Base-by-base conservation (phyloP, 768 basidiomycete species). In the Russula emetica region DNA sequence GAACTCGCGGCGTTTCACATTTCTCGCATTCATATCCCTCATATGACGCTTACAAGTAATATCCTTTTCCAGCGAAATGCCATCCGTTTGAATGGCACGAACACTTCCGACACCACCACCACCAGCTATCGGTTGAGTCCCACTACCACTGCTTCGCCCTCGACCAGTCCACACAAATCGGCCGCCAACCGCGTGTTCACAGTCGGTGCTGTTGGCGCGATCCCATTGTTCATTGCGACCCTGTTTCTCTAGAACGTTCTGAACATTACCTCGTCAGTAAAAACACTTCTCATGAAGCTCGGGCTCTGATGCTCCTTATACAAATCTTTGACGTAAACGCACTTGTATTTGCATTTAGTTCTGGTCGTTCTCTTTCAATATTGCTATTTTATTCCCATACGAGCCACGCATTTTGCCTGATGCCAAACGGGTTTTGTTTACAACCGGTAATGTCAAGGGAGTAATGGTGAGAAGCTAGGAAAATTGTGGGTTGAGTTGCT, bases 11-110 rank as follows among this genome's bases (percentile, higher is more conserved):
- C 38, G 5, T 66, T 59, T 55, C 16, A 20, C 34, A 18, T 38
- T 60, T 68, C 40, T 59, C 50, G 14, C 51, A 16, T 20, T 55
- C 40, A 38, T 49, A 30, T 18, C 38, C 38, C 62, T n/a, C 56
- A 52, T 30, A 22, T 54, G 47, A 60, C 18, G 28, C 55, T 60
- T 20, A 63, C 38, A 5, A 38, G 16, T 58, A 11, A n/a, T 55
- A 6, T 6, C 52, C 44, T 52, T 54, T 44, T 66, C n/a, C 58
- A 85, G 84, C 78, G 83, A 55, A 85, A 85, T 66, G 83, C 84
- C 18, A 69, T 77, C 47, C 79, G 83, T 20, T 72, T 86, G 65
- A 84, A 85, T 65, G 83, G 84, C 32, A 84, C 82, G 5, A 68
- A 64, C 49, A 51, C 72, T 13, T 61, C 63, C 20, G 20, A 36